A percentile compares a stretch with the other conserved stretches of the same genome.
Conservation (phyloP, 768 basidiomycete species). For the Lactarius pseudohatsudake region DNA sequence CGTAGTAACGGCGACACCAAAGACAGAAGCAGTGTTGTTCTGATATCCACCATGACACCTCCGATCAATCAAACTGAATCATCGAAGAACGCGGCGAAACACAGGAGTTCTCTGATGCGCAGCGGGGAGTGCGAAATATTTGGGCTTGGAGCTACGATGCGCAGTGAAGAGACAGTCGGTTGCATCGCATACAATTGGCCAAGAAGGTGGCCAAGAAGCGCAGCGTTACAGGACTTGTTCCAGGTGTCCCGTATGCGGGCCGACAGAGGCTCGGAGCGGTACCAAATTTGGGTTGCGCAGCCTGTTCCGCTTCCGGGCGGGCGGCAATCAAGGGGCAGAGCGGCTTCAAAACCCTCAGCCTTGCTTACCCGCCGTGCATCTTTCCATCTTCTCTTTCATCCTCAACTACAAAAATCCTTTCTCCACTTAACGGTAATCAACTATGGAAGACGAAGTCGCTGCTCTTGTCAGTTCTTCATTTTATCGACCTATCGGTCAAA, state of each 20-base stretch:
- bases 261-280: neutral
- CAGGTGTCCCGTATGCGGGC: neutral
- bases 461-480: conserved; percentile 44
- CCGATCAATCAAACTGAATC: neutral
- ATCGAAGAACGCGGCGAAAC: conserved; percentile 1
- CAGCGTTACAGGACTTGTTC: neutral
- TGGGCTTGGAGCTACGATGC: neutral
- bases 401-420: conserved; percentile 2
- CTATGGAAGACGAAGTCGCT: conserved; percentile 68
- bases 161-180: neutral
- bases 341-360: conserved; percentile 3
- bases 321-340: conserved; percentile 1
- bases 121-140: conserved; percentile 1
- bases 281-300: conserved; percentile 7
- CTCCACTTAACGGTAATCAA: conserved; percentile 26
- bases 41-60: conserved; percentile 1
- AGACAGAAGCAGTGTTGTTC: neutral
- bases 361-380: neutral
- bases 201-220: conserved; percentile 19
- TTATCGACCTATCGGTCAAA: conserved; percentile 3
- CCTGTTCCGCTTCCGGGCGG: neutral
- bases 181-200: neutral
- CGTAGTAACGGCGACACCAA: neutral
- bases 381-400: conserved; percentile 4
- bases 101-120: neutral